Base-by-base conservation (phyloP, 2,329 filamentous ascomycete genomes). In the Lecanosticta acicola region DNA sequence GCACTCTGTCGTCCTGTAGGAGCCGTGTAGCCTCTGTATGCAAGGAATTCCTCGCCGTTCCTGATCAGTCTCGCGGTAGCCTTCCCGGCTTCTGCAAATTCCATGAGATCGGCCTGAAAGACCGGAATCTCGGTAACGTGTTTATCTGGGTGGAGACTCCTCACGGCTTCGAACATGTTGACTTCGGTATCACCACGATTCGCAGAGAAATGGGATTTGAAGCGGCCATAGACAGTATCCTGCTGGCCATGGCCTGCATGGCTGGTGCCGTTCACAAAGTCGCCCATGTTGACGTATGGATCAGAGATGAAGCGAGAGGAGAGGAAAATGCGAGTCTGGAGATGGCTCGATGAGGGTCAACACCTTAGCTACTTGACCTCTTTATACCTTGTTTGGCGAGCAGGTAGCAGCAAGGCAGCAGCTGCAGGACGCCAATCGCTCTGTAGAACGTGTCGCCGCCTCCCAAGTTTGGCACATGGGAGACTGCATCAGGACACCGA, bases 41-140 rank as follows among this genome's bases (percentile, higher is more conserved):
- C 61, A 10, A 61, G 59, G 51, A 59, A 65, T 18, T 63, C 62
- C 38, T 63, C 53, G 17, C 55, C 53, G 20, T 68, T 63, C 26
- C 67, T 61, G 49, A 67, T 52, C 1, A 68, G 62, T 1, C 57
- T 62, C 7, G 57, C 62, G 13, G 58, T 59, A 10, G 69, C 68
- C 42, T 64, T 60, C 39, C 70, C 69, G n/a, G 69, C 65, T 10
- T 59, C 56, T 34, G 69, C 69, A 51, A 66, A 71, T 11, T 55
- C 59, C 43, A 71, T 59, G 14, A 71, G 65, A 45, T 67, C 45
- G 10, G 32, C 51, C 14, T 44, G 24, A 16, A 20, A 10, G 4
- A 38, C 39, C 11, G 32, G 18, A 11, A 54, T 43, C 2, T 38
- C 14, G 4, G 48, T 54, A 16, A 54, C 43, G 20, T 54, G 46